phyloP scores from a whole-genome alignment of 345 rosid genomes.

The Abelmoschus esculentus region DNA sequence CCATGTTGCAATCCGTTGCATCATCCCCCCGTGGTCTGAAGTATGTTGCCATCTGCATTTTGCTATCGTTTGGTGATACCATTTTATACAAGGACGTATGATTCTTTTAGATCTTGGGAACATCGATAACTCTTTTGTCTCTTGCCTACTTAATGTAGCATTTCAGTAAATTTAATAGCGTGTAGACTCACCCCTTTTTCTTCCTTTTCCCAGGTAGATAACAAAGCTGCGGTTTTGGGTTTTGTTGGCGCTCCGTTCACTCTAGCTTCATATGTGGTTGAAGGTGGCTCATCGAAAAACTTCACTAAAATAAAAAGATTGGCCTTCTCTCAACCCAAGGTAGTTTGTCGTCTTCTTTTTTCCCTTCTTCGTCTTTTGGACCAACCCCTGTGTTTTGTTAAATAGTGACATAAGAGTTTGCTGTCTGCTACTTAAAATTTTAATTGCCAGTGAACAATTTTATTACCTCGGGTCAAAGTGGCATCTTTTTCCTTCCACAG shows the following conservation, averaged over 20 bases:
- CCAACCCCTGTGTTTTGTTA: not conserved
- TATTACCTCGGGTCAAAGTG: conserved; percentile 6
- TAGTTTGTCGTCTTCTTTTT: conserved; percentile 16
- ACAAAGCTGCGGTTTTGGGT: conserved; percentile 80
- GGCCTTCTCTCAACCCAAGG: conserved; percentile 95
- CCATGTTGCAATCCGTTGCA: not conserved
- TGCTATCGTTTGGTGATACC: not conserved
- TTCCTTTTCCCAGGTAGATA: conserved; percentile 48
- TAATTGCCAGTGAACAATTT: not conserved
- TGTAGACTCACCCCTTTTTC: not conserved
- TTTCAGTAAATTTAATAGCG: not conserved
- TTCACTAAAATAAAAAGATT: conserved; percentile 71
- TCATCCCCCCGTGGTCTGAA: not conserved
- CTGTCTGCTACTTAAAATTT: not conserved
- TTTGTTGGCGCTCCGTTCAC: conserved; percentile 99
- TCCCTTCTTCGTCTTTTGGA: not conserved
- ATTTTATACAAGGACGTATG: not conserved
- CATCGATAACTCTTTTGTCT: not conserved
- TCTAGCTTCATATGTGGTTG: conserved; percentile 87
- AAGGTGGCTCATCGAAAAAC: conserved; percentile 97
- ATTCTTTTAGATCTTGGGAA: not conserved
- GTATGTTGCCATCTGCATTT: not conserved
- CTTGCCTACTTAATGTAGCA: not conserved
- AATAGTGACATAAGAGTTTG: not conserved
- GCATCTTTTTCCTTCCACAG: conserved; percentile 27